phyloP scores from a whole-genome alignment of 2,329 filamentous ascomycete species.

The Alternaria triticimaculans region DNA sequence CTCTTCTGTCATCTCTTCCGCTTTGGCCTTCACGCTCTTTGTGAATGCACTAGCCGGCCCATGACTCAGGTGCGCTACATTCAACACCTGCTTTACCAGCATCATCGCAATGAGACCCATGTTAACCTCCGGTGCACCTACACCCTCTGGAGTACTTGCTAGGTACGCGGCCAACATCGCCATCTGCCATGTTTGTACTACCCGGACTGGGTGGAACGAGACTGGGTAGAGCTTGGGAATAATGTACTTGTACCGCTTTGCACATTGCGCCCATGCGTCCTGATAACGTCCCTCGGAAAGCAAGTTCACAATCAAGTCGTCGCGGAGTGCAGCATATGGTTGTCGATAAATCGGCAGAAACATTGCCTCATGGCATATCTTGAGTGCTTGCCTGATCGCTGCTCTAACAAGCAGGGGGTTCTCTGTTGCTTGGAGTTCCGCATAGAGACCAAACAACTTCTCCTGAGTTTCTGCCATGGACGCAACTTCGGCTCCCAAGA shows the following conservation, averaged over 20 bases:
- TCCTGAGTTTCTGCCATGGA: constrained; percentile 37
- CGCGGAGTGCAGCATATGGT: constrained; percentile 61
- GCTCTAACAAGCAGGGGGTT: constrained; percentile 41
- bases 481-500: constrained; percentile 10
- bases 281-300: constrained; percentile 53
- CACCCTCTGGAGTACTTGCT: constrained; percentile 29
- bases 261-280: constrained; percentile 59
- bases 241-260: constrained; percentile 59
- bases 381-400: constrained; percentile 50
- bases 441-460: constrained; percentile 34
- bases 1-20: constrained; percentile 40
- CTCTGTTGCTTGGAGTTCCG: constrained; percentile 26
- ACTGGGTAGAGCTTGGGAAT: constrained; percentile 60
- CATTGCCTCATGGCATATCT: constrained; percentile 47
- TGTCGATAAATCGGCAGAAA: constrained; percentile 60
- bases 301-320: constrained; percentile 60
- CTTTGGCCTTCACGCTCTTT: constrained; percentile 48
- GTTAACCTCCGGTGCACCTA: constrained; percentile 46
- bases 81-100: constrained; percentile 51
- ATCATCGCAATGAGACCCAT: constrained; percentile 52
- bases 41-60: constrained; percentile 52
- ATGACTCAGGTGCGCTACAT: constrained; percentile 52
- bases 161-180: constrained; percentile 47
- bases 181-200: constrained; percentile 56
- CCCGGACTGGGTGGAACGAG: constrained; percentile 60